Evolutionary conservation across 495 filamentous ascomycete species (phyloP).

Genomic region (Viridothelium virens): DNA sequence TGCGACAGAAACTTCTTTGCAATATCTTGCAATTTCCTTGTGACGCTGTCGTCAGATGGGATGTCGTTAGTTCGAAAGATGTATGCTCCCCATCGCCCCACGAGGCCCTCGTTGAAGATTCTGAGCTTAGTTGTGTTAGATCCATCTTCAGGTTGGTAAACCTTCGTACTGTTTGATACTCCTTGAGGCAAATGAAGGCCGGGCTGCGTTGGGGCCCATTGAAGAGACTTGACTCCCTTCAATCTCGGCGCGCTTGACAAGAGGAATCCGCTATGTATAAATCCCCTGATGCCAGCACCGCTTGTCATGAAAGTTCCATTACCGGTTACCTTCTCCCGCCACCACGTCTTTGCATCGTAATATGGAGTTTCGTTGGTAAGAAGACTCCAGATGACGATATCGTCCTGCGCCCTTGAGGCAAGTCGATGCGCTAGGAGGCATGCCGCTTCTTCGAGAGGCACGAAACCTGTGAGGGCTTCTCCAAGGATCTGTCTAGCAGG

Average conservation of each 20-base stretch:
- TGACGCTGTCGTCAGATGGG: not conserved
- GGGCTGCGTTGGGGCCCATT: not conserved
- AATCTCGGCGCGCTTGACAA: slow-evolving; percentile 15
- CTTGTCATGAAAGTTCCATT: not conserved
- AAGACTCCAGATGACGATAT: slow-evolving; percentile 27
- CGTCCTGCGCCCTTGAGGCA: slow-evolving; percentile 18
- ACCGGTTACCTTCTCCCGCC: slow-evolving; percentile 10
- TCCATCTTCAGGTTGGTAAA: not conserved
- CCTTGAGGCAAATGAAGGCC: not conserved
- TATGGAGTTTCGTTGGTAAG: slow-evolving; percentile 18
- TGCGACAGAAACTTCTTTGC: not conserved
- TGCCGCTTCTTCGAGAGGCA: slow-evolving; percentile 15
- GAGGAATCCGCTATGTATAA: slow-evolving; percentile 19
- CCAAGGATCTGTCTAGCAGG: not conserved
- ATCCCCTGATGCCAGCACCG: no score
- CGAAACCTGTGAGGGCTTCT: slow-evolving; percentile 14
- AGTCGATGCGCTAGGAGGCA: slow-evolving; percentile 24
- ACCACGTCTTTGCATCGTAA: slow-evolving; percentile 17
- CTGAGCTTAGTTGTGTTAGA: not conserved
- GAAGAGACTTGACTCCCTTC: not conserved
- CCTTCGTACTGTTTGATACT: not conserved
- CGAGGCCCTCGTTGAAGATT: not conserved
- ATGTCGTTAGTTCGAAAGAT: not conserved
- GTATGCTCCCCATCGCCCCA: not conserved
- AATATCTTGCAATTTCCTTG: not conserved